Base-by-base conservation (phyloP, 148 eudicot species). In the Diospyros kaki region DNA sequence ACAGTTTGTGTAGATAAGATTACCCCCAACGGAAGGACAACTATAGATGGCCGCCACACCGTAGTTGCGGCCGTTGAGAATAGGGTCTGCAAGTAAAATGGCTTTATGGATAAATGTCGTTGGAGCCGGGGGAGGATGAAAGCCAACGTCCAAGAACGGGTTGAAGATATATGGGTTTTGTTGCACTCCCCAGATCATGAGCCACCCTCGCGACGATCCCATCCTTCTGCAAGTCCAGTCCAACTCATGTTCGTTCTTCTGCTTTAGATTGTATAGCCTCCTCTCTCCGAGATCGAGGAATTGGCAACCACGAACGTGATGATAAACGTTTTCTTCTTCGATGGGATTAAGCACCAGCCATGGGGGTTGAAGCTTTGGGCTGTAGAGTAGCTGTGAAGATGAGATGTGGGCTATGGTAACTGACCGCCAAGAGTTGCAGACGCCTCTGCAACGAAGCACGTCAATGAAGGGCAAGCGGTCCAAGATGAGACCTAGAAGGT, bases 381-480 rank as follows among this genome's bases (percentile, higher is more conserved):
- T 17, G 63, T 5, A 17, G 9, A 59, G 63, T 14, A 11, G 73
- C 12, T 6, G 40, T 3, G 48, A 17, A 4, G 3, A 1, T 11
- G 63, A 65, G 45, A 74, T 64, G 4, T 53, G 53, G 17, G 77
- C 7, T 65, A 64, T 74, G 12, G 70, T 62, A 3, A 53, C 8
- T 1, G 70, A 52, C 6, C 53, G 62, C 77, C 77, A 74, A 64
- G 63, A 51, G 9, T 2, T 13, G 12, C 70, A 74, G 4, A 74
- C 70, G 2, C 48, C 69, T 65, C 43, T 18, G 38, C 28, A 54
- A 15, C 77, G 63, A 41, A 74, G 67, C 52, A 3, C 42, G 13
- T 74, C 58, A 4, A 13, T 14, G n/a, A 54, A 4, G 2, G 52
- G 5, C n/a, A 74, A 15, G 8, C 59, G 44, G 0, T 74, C 10